Percentiles rank a stretch among this genome's conserved stretches.
These are phyloP conservation scores for Debaryomycetaceae sp. DNA, from an alignment of 1,139 yeast genomes.

Conservation along the genomic window DNA sequence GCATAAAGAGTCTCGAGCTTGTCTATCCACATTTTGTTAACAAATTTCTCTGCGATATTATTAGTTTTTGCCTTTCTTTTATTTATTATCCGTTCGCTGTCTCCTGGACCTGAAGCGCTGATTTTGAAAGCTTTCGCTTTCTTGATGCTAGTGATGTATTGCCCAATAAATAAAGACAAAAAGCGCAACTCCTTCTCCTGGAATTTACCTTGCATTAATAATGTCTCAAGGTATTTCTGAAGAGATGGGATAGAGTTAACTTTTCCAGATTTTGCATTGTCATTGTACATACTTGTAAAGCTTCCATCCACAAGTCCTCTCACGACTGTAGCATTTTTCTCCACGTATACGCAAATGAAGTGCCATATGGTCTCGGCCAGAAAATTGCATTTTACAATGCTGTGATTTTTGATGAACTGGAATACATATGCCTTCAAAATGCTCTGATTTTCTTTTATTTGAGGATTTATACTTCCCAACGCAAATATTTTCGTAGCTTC, in stretches of 20 bases:
- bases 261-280: conserved; percentile 49
- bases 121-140: conserved; percentile 10
- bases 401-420: conserved; percentile 48
- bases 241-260: conserved; percentile 42
- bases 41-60: conserved; percentile 53
- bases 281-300: conserved; percentile 44
- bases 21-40: conserved; percentile 55
- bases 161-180: conserved; percentile 45
- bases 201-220: conserved; percentile 46
- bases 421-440: conserved; percentile 50
- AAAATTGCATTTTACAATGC: conserved; percentile 53
- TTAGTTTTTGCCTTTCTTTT: conserved; percentile 17
- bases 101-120: conserved; percentile 3
- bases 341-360: conserved; percentile 51
- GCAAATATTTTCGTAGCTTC: conserved; percentile 61
- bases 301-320: conserved; percentile 56
- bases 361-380: conserved; percentile 64
- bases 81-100: conserved; percentile 14
- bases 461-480: conserved; percentile 67
- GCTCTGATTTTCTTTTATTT: conserved; percentile 52
- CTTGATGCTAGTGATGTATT: conserved; percentile 15
- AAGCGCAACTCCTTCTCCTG: conserved; percentile 39
- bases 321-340: conserved; percentile 43
- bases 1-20: conserved; percentile 53
- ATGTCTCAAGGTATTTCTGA: conserved; percentile 42